Conservation (phyloP, 352 stramenopile species). For the Detonula confervacea region DNA sequence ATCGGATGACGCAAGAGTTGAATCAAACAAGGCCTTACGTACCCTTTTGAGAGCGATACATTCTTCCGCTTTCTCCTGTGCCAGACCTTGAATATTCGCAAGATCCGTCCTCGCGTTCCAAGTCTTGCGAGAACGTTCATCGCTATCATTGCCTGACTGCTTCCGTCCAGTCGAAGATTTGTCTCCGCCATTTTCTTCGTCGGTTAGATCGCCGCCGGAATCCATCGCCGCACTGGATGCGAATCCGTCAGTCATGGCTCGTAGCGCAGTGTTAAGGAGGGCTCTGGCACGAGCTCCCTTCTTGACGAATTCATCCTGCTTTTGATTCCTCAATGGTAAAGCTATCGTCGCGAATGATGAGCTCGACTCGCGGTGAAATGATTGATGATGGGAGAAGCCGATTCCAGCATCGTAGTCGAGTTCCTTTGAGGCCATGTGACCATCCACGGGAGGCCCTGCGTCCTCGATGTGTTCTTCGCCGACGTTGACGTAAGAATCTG, state of each 20-base stretch:
- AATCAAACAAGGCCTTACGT: slow-evolving; percentile 39
- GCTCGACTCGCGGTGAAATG: neutral
- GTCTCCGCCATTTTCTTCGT: neutral
- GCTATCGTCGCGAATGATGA: neutral
- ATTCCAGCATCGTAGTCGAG: neutral
- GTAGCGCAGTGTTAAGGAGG: slow-evolving; percentile 46
- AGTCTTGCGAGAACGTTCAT: neutral
- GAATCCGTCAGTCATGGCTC: slow-evolving; percentile 22
- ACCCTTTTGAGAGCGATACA: slow-evolving; percentile 61
- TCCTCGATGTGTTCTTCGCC: no score
- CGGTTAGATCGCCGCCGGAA: neutral
- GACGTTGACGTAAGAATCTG: no score
- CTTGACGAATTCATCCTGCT: slow-evolving; percentile 61
- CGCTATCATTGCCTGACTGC: slow-evolving; percentile 9
- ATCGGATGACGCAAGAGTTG: no score
- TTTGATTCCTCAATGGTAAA: slow-evolving; percentile 27
- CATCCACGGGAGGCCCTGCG: no score
- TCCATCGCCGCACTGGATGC: neutral
- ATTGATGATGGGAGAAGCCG: neutral
- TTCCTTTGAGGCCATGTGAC: no score
- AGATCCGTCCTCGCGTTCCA: slow-evolving; percentile 2
- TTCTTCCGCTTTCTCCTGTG: slow-evolving; percentile 57
- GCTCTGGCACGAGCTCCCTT: slow-evolving; percentile 51
- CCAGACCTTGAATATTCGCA: slow-evolving; percentile 38
- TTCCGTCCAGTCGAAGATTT: no score